phyloP scores from a whole-genome alignment of 306 rosid species.

The Mimosa bimucronata region DNA sequence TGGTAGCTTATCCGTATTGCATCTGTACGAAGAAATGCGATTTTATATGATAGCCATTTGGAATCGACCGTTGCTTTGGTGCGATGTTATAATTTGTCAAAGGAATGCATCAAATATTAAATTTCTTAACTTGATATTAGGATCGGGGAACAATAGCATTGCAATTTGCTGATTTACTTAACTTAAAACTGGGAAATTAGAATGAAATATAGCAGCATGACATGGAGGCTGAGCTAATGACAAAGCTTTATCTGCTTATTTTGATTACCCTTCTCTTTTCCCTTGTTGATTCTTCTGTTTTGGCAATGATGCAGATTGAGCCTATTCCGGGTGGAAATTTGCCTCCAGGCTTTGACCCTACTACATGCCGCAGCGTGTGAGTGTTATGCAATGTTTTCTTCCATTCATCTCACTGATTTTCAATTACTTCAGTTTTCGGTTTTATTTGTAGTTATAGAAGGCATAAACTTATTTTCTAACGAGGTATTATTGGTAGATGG shows the following conservation, averaged over 20 bases:
- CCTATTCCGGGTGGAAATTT: constrained; percentile 69
- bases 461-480: constrained; percentile 18
- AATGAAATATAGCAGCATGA: neutral
- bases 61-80: neutral
- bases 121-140: too few species aligned
- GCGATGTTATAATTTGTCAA: neutral
- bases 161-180: neutral
- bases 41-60: neutral
- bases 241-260: neutral
- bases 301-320: constrained; percentile 54
- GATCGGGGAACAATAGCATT: too few species aligned
- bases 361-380: constrained; percentile 67
- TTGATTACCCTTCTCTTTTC: constrained; percentile 11
- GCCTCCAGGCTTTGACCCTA: constrained; percentile 66
- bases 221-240: neutral
- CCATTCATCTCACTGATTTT: neutral
- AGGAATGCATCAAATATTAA: neutral
- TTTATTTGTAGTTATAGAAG: constrained; percentile 5
- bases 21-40: neutral
- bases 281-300: constrained; percentile 37
- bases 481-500: constrained; percentile 15
- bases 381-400: constrained; percentile 33
- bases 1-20: neutral
- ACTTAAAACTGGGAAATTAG: neutral
- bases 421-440: neutral